Base-by-base conservation (phyloP, 345 rosid genomes). In the Reutealis trisperma region DNA sequence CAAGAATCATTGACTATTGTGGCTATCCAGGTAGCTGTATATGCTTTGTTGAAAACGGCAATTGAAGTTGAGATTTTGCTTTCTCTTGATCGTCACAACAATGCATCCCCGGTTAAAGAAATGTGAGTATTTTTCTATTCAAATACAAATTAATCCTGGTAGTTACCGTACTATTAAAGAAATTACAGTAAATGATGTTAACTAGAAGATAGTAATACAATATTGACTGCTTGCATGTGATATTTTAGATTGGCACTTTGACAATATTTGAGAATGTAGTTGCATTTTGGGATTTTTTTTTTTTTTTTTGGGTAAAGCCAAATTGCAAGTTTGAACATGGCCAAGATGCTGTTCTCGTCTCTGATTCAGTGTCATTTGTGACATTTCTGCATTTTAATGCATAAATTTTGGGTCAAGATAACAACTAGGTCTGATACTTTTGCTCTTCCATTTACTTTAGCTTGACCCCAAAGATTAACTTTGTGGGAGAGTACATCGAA, bases 51-150 rank as follows among this genome's bases (percentile, higher is more conserved):
- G 82, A 86, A 78, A 79, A 89, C 87, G 22, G 88, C 84, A 63
- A 83, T 88, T 52, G 93, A 88, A 77, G 88, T 88, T 76, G 95
- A 91, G 87, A 75, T 71, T 45, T 87, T 89, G 87, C 91, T 91
- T 32, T 87, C 93, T 61, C 86, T 67, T 63, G 93, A 89, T 55
- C 91, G 90, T 78, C 79, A 77, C 62, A 80, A 79, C 79, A 81
- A 82, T 71, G 84, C 83, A 45, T 84, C 84, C 15, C 91, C 87
- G 37, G 91, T 84, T 75, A 80, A 72, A 75, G 82, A 85, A 41
- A 88, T 88, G 93, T 89, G 78, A 83, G 92, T 79, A 34, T 57
- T 51, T 27, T 63, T 52, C 13, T 15, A 9, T 13, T 63, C n/a
- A 67, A 47, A 70, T 69, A 68, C 41, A 72, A 54, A 75, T 24